Conservation (phyloP, 257 asterid species). For the Nicotiana otophora region DNA sequence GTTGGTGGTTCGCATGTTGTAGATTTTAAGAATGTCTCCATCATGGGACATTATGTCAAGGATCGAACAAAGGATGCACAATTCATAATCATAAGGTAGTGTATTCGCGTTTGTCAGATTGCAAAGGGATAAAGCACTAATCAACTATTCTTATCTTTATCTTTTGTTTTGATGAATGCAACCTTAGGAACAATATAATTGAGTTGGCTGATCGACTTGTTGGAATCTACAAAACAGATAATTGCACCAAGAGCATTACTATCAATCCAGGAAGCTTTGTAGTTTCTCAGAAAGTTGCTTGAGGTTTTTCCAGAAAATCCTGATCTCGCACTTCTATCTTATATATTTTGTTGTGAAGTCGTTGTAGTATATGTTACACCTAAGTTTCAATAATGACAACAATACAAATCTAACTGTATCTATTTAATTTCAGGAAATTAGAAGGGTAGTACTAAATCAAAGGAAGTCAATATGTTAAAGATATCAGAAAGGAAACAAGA, state of each 20-base stretch:
- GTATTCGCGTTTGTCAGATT: not conserved
- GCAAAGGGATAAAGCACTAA: not conserved
- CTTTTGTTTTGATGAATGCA: constrained; percentile 25
- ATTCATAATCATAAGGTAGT: constrained; percentile 84
- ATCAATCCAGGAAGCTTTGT: constrained; percentile 94
- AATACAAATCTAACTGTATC: too few relatives aligned
- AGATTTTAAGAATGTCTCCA: constrained; percentile 97
- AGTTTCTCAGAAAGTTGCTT: constrained; percentile 59
- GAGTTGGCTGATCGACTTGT: constrained; percentile 94
- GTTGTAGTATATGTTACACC: not conserved
- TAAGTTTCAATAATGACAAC: too few relatives aligned
- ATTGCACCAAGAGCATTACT: constrained; percentile 90
- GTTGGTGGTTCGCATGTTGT: not conserved
- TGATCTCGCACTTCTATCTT: not conserved
- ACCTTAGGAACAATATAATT: constrained; percentile 94
- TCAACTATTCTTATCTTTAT: not conserved
- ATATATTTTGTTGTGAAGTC: not conserved
- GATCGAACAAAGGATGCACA: constrained; percentile 99
- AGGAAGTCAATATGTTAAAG: too few relatives aligned
- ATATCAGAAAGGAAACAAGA: too few relatives aligned
- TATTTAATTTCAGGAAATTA: too few relatives aligned
- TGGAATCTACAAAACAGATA: constrained; percentile 92
- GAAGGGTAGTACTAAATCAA: too few relatives aligned
- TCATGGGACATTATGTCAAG: constrained; percentile 95
- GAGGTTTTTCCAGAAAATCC: constrained; percentile 15